phyloP scores from a whole-genome alignment of 768 basidiomycete genomes.

The Amanita jacksonii region DNA sequence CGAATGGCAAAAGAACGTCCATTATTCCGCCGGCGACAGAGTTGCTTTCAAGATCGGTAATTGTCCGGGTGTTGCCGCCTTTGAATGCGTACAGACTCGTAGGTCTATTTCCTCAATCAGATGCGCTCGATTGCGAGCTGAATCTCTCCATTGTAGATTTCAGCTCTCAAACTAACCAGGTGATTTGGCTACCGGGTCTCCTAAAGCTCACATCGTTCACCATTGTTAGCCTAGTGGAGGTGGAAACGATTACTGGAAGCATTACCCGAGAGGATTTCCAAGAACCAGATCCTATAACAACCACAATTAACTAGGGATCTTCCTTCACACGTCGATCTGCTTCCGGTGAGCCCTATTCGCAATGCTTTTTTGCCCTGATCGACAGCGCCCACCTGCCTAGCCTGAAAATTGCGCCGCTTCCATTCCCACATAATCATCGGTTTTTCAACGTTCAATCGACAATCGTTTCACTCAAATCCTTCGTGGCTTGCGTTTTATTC shows the following conservation, averaged over 20 bases:
- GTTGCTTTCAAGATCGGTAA: conserved; percentile 24
- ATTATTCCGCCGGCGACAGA: conserved; percentile 20
- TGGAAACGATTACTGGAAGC: conserved; percentile 21
- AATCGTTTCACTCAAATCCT: not conserved
- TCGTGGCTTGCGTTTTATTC: conserved; percentile 1
- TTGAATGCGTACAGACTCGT: conserved; percentile 22
- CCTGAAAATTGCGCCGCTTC: too few relatives aligned
- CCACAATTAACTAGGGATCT: not conserved
- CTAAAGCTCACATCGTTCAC: not conserved
- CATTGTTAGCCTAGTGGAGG: conserved; percentile 16
- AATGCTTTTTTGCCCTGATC: too few relatives aligned
- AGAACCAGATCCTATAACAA: conserved; percentile 8
- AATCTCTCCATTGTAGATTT: conserved; percentile 13
- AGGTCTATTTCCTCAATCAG: conserved; percentile 9
- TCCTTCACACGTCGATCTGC: not conserved
- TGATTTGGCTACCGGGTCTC: conserved; percentile 3
- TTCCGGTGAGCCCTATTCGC: not conserved
- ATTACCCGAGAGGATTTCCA: conserved; percentile 24
- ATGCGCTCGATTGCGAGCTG: not conserved
- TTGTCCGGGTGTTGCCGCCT: conserved; percentile 22
- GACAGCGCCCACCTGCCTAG: too few relatives aligned
- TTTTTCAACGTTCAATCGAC: too few relatives aligned
- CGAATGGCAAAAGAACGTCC: conserved; percentile 19
- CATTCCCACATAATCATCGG: too few relatives aligned
- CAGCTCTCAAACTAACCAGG: conserved; percentile 19